Percentiles rank a stretch among this genome's conserved stretches.
These are phyloP conservation scores for Prunus salicina DNA, from an alignment of 306 rosid genomes.

Conservation along the genomic window DNA sequence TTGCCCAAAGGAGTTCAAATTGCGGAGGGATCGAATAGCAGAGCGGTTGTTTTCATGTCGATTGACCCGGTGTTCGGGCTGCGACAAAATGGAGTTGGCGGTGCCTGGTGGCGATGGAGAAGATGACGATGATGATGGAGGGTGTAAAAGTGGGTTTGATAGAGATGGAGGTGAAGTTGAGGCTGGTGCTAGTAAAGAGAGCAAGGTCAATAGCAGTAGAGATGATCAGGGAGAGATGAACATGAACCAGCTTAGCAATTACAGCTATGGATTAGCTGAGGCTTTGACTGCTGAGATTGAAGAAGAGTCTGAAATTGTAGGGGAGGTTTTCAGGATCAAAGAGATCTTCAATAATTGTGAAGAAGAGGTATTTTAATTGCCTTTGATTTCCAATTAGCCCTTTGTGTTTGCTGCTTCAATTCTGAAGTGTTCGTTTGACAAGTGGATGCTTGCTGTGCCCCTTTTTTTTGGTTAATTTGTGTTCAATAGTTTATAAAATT, in stretches of 20 bases:
- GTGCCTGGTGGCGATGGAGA: slow-evolving; percentile 34
- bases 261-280: slow-evolving; percentile 76
- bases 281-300: slow-evolving; percentile 93
- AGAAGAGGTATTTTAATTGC: slow-evolving; percentile 46
- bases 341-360: slow-evolving; percentile 38
- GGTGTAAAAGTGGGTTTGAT: slow-evolving; percentile 38
- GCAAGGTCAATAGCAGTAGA: slow-evolving; percentile 57
- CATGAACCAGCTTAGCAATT: slow-evolving; percentile 48
- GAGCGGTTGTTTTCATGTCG: slow-evolving; percentile 60
- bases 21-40: slow-evolving; percentile 73
- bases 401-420: not conserved
- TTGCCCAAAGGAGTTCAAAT: slow-evolving; percentile 72
- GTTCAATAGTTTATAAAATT: not conserved
- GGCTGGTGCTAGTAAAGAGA: slow-evolving; percentile 81
- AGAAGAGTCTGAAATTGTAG: slow-evolving; percentile 52
- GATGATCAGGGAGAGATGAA: slow-evolving; percentile 48
- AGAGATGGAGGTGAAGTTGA: slow-evolving; percentile 43
- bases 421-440: too few relatives aligned
- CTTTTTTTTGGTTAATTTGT: slow-evolving; percentile 8
- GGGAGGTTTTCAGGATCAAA: slow-evolving; percentile 76
- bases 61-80: slow-evolving; percentile 61
- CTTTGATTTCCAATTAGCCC: not conserved
- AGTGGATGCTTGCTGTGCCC: too few relatives aligned
- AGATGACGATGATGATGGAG: slow-evolving; percentile 23
- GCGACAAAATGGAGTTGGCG: slow-evolving; percentile 55